Percentiles rank a stretch among this genome's conserved stretches.
Conservation (phyloP, 1,284 basidiomycete species). For the Apiotrichum porosum region DNA sequence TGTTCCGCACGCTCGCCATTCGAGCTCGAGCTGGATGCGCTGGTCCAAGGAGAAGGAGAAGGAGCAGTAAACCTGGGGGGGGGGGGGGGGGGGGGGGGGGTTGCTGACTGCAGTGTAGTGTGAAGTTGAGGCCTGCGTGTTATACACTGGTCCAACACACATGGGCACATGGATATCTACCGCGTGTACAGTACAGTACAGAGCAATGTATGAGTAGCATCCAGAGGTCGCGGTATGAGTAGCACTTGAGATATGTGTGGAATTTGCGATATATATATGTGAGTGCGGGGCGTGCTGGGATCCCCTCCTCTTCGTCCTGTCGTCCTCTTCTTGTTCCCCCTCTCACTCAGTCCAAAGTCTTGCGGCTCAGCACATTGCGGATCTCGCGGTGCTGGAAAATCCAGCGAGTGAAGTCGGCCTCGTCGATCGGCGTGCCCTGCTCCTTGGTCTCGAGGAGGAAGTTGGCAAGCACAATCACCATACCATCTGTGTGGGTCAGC, state of each 20-base stretch:
- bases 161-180: not conserved
- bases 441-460: slow-evolving; percentile 76
- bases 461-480: slow-evolving; percentile 90
- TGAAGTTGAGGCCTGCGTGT: too few species aligned
- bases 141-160: too few species aligned
- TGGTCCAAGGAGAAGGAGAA: slow-evolving; percentile 14
- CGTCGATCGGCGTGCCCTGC: slow-evolving; percentile 49
- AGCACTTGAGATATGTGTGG: not conserved
- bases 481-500: slow-evolving; percentile 61
- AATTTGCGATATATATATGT: not conserved
- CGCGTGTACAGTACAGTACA: too few species aligned
- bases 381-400: slow-evolving; percentile 78
- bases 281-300: not conserved
- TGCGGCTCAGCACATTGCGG: slow-evolving; percentile 65
- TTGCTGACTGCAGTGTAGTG: too few species aligned
- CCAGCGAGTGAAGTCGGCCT: slow-evolving; percentile 68
- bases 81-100: too few species aligned
- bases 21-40: slow-evolving; percentile 6
- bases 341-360: slow-evolving; percentile 60
- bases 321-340: not conserved
- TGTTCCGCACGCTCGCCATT: not conserved
- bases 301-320: too few species aligned
- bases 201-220: not conserved
- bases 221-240: not conserved
- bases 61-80: not conserved